These are phyloP conservation scores for Globisporangium mamillatum DNA, from an alignment of 352 stramenopile genomes.

Conservation along the genomic window DNA sequence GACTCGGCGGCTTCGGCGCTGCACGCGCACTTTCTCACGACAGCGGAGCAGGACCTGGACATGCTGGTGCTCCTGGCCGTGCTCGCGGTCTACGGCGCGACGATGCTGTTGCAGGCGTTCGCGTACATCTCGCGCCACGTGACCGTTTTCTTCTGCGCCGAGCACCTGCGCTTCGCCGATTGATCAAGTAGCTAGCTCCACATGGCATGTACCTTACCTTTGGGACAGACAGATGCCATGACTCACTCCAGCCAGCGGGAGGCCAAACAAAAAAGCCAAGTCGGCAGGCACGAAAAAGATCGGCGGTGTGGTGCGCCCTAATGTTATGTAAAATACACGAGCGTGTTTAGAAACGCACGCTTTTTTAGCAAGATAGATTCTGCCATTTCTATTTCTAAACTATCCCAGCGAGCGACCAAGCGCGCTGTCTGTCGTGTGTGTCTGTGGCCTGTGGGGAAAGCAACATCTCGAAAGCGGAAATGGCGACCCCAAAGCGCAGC, in stretches of 20 bases:
- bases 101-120: slow-evolving; percentile 46
- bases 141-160: slow-evolving; percentile 70
- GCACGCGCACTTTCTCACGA: slow-evolving; percentile 11
- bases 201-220: too few species aligned
- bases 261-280: neutral
- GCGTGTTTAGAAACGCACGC: neutral
- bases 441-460: neutral
- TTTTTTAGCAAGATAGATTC: neutral
- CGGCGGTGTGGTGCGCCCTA: neutral
- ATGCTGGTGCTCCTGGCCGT: slow-evolving; percentile 41
- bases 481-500: slow-evolving; percentile 27
- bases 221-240: neutral
- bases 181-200: neutral
- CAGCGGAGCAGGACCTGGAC: slow-evolving; percentile 30
- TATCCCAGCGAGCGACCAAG: neutral
- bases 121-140: slow-evolving; percentile 58
- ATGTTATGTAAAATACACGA: neutral
- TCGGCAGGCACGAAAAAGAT: neutral
- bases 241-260: neutral
- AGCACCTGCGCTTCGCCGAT: slow-evolving; percentile 44
- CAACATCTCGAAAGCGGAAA: slow-evolving; percentile 4
- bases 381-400: neutral
- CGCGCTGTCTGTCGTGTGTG: too few species aligned
- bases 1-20: neutral
- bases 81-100: slow-evolving; percentile 47